A percentile compares a stretch with the other conserved stretches of the same genome.
Evolutionary conservation across 1,139 yeast species (phyloP).

Genomic region (Yamadazyma diddensiae): DNA sequence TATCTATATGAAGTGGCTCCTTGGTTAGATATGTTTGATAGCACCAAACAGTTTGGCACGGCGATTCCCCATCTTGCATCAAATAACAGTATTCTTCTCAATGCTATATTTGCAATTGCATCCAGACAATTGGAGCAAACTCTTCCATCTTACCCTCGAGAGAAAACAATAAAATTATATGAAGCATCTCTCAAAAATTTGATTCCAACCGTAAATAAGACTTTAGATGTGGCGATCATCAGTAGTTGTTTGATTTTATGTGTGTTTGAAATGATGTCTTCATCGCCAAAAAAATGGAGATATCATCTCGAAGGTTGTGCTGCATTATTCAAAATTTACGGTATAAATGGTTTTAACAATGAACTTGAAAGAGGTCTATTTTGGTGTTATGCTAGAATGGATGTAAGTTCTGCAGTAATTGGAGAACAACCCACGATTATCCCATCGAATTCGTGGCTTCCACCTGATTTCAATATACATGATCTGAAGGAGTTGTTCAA

Average conservation of each 20-base stretch:
- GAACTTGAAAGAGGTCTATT: constrained; percentile 29
- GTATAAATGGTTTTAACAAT: constrained; percentile 33
- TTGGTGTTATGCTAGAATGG: constrained; percentile 40
- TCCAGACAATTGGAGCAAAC: constrained; percentile 27
- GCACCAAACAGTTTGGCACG: constrained; percentile 24
- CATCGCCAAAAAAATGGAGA: constrained; percentile 32
- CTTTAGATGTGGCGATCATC: constrained; percentile 19
- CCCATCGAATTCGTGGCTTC: constrained; percentile 31
- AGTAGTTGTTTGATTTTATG: constrained; percentile 29
- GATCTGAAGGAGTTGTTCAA: constrained; percentile 22
- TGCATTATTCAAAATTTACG: constrained; percentile 31
- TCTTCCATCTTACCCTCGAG: constrained; percentile 13
- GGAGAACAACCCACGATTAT: constrained; percentile 33
- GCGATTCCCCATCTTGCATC: constrained; percentile 21
- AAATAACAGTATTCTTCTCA: constrained; percentile 18
- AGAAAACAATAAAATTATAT: constrained; percentile 20
- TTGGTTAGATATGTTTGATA: constrained; percentile 34
- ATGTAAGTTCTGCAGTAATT: constrained; percentile 32
- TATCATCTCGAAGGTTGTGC: constrained; percentile 37
- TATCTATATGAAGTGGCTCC: constrained; percentile 31
- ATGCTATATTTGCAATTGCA: constrained; percentile 27
- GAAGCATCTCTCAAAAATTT: constrained; percentile 23
- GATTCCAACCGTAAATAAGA: constrained; percentile 26
- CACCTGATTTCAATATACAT: constrained; percentile 19
- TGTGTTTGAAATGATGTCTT: constrained; percentile 34